Conservation (phyloP, 768 basidiomycete genomes). For the Phlebiopsis gigantea region DNA sequence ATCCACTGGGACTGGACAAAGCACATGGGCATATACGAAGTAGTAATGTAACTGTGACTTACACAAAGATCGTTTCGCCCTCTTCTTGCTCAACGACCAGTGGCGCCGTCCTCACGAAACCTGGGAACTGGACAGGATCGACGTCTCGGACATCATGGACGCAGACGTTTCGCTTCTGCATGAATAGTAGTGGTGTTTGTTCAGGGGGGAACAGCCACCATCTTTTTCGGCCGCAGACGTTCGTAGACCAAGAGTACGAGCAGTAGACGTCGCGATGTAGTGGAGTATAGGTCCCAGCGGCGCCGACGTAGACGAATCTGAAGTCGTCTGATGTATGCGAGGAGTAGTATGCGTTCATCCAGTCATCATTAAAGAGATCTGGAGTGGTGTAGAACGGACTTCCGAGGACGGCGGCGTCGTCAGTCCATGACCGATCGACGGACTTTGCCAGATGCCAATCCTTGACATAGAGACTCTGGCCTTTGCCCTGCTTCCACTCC, state of each 20-base stretch:
- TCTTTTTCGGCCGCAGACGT: conserved; percentile 23
- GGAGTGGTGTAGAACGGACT: conserved; percentile 22
- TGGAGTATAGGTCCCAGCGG: conserved; percentile 24
- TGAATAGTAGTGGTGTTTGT: conserved; percentile 19
- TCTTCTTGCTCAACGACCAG: conserved; percentile 21
- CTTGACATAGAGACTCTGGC: conserved; percentile 22
- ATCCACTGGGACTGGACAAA: conserved; percentile 22
- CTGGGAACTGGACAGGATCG: conserved; percentile 12
- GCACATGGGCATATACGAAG: not conserved
- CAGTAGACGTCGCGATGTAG: conserved; percentile 26
- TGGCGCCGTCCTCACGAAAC: conserved; percentile 12
- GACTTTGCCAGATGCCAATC: conserved; percentile 25
- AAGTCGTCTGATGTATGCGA: conserved; percentile 25
- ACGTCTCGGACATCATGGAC: conserved; percentile 21
- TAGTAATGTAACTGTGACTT: not conserved
- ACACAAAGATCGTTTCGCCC: conserved; percentile 28
- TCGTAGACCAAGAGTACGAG: conserved; percentile 28
- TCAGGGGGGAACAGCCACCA: conserved; percentile 27
- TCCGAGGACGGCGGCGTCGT: no score
- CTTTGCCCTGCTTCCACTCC: conserved; percentile 17
- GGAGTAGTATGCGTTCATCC: conserved; percentile 27
- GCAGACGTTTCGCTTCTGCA: conserved; percentile 15
- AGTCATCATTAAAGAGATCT: conserved; percentile 25
- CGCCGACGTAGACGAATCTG: conserved; percentile 26
- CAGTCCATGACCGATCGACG: conserved; percentile 5